Base-by-base conservation (phyloP, 768 basidiomycete species). In the Albatrellus ellisii region DNA sequence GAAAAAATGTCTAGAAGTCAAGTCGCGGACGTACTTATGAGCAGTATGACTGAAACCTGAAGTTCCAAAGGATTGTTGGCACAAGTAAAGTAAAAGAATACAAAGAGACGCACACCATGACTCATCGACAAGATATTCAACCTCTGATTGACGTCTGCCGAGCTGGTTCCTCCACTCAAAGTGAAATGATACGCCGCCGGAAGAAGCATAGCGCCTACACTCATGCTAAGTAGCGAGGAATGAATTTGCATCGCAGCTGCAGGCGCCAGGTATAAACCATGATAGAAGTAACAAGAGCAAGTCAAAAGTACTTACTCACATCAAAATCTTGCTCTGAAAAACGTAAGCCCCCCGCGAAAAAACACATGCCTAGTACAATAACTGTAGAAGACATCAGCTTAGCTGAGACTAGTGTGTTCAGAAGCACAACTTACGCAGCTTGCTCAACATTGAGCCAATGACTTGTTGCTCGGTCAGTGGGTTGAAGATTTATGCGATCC, bases 251-350 rank as follows among this genome's bases (percentile, higher is more conserved):
- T 78, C 0, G 83, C 74, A 24, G 75, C 82, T 84, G 43, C n/a
- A n/a, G n/a, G n/a, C n/a, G n/a, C n/a, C n/a, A 4, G 38, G 41
- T 12, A 33, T 26, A 5, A 39, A 15, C 8, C 26, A 20, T 18
- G 6, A 12, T 4, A 12, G 25, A 4, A n/a, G 24, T 45, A 15
- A 34, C 41, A 6, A 18, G 10, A 28, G 18, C 20, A 34, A 9
- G 7, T 14, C 18, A 9, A 29, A 10, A 9, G 18, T 8, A 58
- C 76, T 41, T 52, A 86, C 84, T 77, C 3, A 67, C 56, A 46
- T 83, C 77, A 46, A 86, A 86, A 1, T 73, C 79, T 57, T 88
- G 86, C 53, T 88, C 82, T 2, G 79, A 75, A 49, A 79, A 88
- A 11, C 72, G 69, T 47, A 77, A 53, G 0, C 85, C 85, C 11